A percentile compares a stretch with the other conserved stretches of the same genome.
Evolutionary conservation across 768 basidiomycete species (phyloP).

Genomic region (Phylloporus scabripes): DNA sequence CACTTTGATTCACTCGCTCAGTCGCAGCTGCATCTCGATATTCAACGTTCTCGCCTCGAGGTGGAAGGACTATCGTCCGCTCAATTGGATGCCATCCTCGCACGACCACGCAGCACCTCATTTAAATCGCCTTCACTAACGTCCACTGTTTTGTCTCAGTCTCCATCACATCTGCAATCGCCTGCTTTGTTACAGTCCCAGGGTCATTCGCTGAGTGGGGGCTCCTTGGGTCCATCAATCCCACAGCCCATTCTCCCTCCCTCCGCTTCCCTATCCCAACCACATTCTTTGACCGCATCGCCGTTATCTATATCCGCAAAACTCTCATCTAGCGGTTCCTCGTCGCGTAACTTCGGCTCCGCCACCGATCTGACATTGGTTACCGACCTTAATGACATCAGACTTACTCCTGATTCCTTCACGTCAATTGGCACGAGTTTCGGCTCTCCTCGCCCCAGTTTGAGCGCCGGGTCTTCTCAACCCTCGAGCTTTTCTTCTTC

Average conservation of each 20-base stretch:
- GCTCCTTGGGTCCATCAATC: constrained; percentile 14
- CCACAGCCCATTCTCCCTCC: constrained; percentile 21
- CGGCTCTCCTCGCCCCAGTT: constrained; percentile 22
- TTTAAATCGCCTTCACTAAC: constrained; percentile 23
- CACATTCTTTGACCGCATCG: constrained; percentile 28
- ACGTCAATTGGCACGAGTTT: constrained; percentile 23
- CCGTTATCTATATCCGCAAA: constrained; percentile 23
- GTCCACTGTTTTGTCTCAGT: constrained; percentile 13
- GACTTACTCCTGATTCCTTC: constrained; percentile 23
- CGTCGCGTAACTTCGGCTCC: constrained; percentile 13
- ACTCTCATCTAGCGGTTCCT: constrained; percentile 19
- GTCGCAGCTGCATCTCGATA: constrained; percentile 21
- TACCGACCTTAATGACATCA: constrained; percentile 23
- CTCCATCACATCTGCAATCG: constrained; percentile 18
- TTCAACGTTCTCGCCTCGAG: constrained; percentile 26
- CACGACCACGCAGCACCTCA: constrained; percentile 20
- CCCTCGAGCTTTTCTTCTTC: constrained; percentile 22
- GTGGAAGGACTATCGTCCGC: constrained; percentile 21
- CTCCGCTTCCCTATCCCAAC: constrained; percentile 20
- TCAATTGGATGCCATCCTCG: constrained; percentile 27
- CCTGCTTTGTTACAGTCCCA: constrained; percentile 17
- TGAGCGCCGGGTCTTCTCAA: constrained; percentile 29
- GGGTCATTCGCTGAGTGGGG: constrained; percentile 11
- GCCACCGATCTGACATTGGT: constrained; percentile 21
- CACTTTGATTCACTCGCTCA: constrained; percentile 22